Evolutionary conservation across 2,329 filamentous ascomycete genomes (phyloP), one percentile per base, ranked within the genome.

Genomic region (Colletotrichum falcatum): DNA sequence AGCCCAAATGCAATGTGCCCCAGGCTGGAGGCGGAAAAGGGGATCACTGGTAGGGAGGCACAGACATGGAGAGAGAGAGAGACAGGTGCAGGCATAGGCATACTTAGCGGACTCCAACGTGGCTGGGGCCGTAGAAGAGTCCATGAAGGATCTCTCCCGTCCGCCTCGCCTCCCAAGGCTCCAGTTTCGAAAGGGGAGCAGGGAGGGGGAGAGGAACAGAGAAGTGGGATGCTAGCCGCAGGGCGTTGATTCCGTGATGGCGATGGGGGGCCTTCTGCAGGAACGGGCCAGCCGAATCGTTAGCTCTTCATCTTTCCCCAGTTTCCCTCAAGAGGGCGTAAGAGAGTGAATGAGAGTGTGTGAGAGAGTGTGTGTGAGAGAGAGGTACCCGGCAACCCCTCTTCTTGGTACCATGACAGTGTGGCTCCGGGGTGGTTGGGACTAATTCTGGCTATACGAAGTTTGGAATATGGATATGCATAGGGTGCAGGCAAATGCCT

Each of bases 401-500:
- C 67, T 56, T 30, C 59, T 11, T 65, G 61, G 66, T 68, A 68
- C 64, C 64, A 58, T 58, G 53, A 42, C 39, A 58, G 23, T 66
- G 64, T 70, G 64, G 58, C 64, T 70, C 67, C 64, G 67, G 67
- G 64, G 58, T 70, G 58, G 67, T 60, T 53, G 61, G 67, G 64
- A 64, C 64, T 70, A 70, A 67, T 70, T 63, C 58, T 61, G 67
- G 67, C 58, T 70, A 70, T 70, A 70, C 67, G 67, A 70, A 70
- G 67, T 70, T 70, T 70, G 67, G 67, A 67, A 63, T 70, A 70
- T 70, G 67, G 67, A 70, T 70, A 70, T 70, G 67, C 67, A 70
- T 30, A 56, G 39, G 35, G 39, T 33, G 64, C 67, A 70, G 64
- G 67, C 67, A 63, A 62, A 53, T 51, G 64, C 67, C 64, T 70